These are phyloP conservation scores for Persicaria maculosa DNA, from an alignment of 148 eudicot genomes.

Conservation along the genomic window DNA sequence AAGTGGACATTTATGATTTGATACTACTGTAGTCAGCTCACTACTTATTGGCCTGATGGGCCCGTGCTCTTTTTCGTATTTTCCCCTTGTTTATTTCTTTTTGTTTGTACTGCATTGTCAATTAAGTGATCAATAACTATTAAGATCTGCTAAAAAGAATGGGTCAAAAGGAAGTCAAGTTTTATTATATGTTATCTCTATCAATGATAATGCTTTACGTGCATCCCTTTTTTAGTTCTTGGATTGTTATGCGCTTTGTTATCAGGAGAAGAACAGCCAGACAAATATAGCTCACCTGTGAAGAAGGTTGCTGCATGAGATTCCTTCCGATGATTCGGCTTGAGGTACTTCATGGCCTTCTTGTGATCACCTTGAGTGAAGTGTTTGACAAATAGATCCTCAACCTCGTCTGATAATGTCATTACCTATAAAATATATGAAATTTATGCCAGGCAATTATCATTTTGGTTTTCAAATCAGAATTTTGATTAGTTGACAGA, in stretches of 20 bases:
- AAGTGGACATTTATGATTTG: conserved; percentile 21
- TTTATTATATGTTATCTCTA: conserved; percentile 17
- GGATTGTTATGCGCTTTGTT: background rate
- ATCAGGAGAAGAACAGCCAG: background rate
- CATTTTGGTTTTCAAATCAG: background rate
- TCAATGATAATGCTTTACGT: conserved; percentile 1
- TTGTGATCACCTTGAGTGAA: conserved; percentile 72
- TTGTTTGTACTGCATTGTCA: conserved; percentile 8
- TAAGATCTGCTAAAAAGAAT: conserved; percentile 12
- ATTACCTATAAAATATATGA: conserved; percentile 36
- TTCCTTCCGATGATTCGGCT: conserved; percentile 74
- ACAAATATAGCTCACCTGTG: conserved; percentile 50
- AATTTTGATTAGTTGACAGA: background rate
- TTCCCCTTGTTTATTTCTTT: background rate
- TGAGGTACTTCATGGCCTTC: conserved; percentile 92
- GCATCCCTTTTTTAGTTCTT: background rate
- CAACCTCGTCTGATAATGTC: conserved; percentile 77
- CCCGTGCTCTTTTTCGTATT: conserved; percentile 15
- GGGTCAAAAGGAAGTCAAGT: conserved; percentile 17
- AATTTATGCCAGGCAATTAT: background rate
- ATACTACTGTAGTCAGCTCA: conserved; percentile 17
- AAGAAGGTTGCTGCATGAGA: conserved; percentile 90
- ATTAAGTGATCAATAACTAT: background rate
- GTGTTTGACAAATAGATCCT: conserved; percentile 64
- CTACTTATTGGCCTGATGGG: conserved; percentile 23